Percentiles rank a stretch among this genome's conserved stretches.
phyloP scores from a whole-genome alignment of 352 stramenopile genomes.

The Globisporangium cystogenes region DNA sequence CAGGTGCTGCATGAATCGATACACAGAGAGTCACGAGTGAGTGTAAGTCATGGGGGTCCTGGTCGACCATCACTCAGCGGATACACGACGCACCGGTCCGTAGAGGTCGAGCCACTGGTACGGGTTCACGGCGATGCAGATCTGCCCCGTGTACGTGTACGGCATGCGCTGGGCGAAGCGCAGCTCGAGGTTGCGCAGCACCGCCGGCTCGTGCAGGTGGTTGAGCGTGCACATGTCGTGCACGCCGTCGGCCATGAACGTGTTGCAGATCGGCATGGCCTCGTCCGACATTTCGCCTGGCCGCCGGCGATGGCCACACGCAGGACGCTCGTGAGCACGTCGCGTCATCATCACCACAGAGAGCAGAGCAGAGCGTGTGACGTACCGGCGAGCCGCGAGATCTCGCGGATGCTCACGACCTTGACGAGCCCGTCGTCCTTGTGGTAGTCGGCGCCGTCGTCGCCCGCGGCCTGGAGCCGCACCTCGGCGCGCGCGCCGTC shows the following conservation, averaged over 20 bases:
- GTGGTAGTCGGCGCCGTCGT: slow-evolving; percentile 47
- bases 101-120: slow-evolving; percentile 84
- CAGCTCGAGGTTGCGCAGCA: slow-evolving; percentile 73
- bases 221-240: slow-evolving; percentile 82
- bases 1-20: slow-evolving; percentile 25
- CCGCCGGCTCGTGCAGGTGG: slow-evolving; percentile 70
- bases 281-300: slow-evolving; percentile 62
- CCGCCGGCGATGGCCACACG: not conserved
- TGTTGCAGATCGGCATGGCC: slow-evolving; percentile 83
- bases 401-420: slow-evolving; percentile 54
- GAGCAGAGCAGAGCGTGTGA: too few relatives aligned
- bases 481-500: slow-evolving; percentile 49
- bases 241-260: slow-evolving; percentile 52
- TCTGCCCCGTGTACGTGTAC: slow-evolving; percentile 80
- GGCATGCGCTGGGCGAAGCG: slow-evolving; percentile 65
- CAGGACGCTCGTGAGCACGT: too few relatives aligned
- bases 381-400: slow-evolving; percentile 50
- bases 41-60: too few relatives aligned
- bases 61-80: too few relatives aligned
- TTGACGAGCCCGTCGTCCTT: slow-evolving; percentile 57
- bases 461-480: slow-evolving; percentile 39
- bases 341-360: too few relatives aligned
- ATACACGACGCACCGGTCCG: slow-evolving; percentile 25
- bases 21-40: too few relatives aligned
- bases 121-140: slow-evolving; percentile 78